Evolutionary conservation across 495 filamentous ascomycete genomes (phyloP), one percentile per base, ranked within the genome.

Genomic region (Astrocystis sublimbata): DNA sequence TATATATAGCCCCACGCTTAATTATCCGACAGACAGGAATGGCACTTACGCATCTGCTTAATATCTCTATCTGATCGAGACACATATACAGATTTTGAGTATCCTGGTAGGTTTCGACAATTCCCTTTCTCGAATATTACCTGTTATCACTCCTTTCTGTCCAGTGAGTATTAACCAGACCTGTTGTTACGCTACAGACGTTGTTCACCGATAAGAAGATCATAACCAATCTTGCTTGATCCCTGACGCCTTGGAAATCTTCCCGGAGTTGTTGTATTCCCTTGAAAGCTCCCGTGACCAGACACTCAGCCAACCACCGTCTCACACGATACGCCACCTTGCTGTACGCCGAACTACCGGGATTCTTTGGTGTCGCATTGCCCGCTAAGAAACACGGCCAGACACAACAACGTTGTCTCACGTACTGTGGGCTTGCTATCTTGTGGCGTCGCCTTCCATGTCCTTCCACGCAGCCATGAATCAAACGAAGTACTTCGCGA

Each of bases 381-480:
- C 35, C 23, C 43, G 24, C 38, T 45, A 40, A 45, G 19, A 43
- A 36, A 21, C 49, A 61, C 43, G 46, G 26, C 24, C n/a, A n/a
- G n/a, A n/a, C n/a, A n/a, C 38, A 23, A n/a, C 24, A 30, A 45
- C 24, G 36, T 52, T 51, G 58, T 43, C 58, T 43, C 49, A 28
- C 47, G 31, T 53, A 35, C 13, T 53, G 35, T 31, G 28, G n/a
- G 13, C 26, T 49, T 36, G 28, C n/a, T 38, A 24, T 58, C 19
- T 51, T 28, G 47, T 61, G 21, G 30, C 38, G 42, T 47, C 51
- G 31, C 40, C 52, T 65, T 68, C 75, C 72, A 76, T 76, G 76
- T 73, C 75, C 75, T 69, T 71, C 66, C 51, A 68, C 55, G 49
- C 58, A 46, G 64, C 55, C 63, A 61, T 71, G 60, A 66, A 65